Base-by-base conservation (phyloP, 1,284 basidiomycete genomes). In the Fistulina hepatica region DNA sequence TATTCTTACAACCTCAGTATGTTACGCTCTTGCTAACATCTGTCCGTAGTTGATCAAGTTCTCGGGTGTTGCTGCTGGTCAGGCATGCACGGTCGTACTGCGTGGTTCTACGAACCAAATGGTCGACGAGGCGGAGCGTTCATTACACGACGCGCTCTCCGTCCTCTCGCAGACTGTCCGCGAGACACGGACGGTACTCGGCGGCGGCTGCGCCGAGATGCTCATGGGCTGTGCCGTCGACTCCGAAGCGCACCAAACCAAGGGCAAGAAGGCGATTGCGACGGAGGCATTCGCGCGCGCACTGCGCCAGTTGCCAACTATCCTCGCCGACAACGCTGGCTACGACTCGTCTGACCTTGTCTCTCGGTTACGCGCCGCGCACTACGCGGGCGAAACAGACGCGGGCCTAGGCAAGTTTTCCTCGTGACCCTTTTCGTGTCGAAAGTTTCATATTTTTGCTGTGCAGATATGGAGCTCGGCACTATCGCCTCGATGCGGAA, bases 101-200 rank as follows among this genome's bases (percentile, higher is more conserved):
- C 84, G 94, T 17, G 95, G 95, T 16, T 95, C 92, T 7, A 98
- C 95, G 20, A 81, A 81, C 41, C 95, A 98, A 58, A 98, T 99
- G 94, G 81, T 99, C 17, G 95, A 98, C 54, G 95, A 99, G 61
- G 95, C 95, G 3, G 95, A 98, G 55, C 81, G 95, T 13, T 97
- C 95, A 3, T 65, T 99, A 34, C 95, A 98, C 54, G 95, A 99
- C 50, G 95, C 95, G 2, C 80, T 99, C 11, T 94, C 89, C 1
- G 95, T 98, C 2, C 73, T 99, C 8, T 94, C 91, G 4, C 95
- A 99, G 58, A 98, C 94, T 0, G 92, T 97, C 46, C 93, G 91
- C 62, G 95, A 98, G 69, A 95, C 93, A 2, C 73, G 95, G 20
- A 77, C 91, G 5, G 84, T 90, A 3, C 80, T 97, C 22, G 95